Percentiles rank a stretch among this genome's conserved stretches.
Evolutionary conservation across 2,329 filamentous ascomycete genomes (phyloP).

Genomic region (Fusarium sp.): DNA sequence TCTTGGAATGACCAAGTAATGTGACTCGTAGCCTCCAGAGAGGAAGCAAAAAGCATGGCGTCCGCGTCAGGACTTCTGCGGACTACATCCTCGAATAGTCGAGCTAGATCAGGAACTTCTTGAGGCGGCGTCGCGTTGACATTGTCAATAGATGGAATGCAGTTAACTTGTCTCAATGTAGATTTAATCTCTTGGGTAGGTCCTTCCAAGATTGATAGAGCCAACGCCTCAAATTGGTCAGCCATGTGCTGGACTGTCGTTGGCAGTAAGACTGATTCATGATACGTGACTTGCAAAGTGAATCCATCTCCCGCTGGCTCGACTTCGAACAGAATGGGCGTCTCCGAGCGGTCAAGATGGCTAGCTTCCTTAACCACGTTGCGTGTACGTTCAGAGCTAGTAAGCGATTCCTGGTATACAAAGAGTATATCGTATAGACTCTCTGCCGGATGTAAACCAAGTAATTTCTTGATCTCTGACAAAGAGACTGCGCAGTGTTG

Average conservation of each 20-base stretch:
- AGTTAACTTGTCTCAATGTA: conserved; percentile 43
- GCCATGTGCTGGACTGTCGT: conserved; percentile 68
- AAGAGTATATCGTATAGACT: conserved; percentile 82
- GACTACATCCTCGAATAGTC: conserved; percentile 67
- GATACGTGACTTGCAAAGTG: conserved; percentile 61
- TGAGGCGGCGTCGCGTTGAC: conserved; percentile 49
- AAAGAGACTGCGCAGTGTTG: conserved; percentile 73
- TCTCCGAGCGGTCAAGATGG: conserved; percentile 80
- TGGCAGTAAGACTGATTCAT: conserved; percentile 61
- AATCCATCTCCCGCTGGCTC: conserved; percentile 67
- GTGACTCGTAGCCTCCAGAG: conserved; percentile 41
- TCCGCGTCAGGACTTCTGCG: conserved; percentile 60
- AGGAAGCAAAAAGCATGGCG: conserved; percentile 74
- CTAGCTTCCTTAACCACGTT: conserved; percentile 64
- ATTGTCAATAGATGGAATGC: conserved; percentile 64
- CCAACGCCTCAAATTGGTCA: conserved; percentile 70
- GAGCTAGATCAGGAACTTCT: conserved; percentile 59
- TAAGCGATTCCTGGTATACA: conserved; percentile 83
- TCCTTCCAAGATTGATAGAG: conserved; percentile 47
- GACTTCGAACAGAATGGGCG: conserved; percentile 79
- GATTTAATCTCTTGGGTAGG: conserved; percentile 31
- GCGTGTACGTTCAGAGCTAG: conserved; percentile 48
- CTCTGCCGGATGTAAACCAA: conserved; percentile 65
- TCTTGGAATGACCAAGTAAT: conserved; percentile 70
- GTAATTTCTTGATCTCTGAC: conserved; percentile 74